Percentiles rank a stretch among this genome's conserved stretches.
Evolutionary conservation across 2,329 filamentous ascomycete species (phyloP).

Genomic region (Clonostachys solani): DNA sequence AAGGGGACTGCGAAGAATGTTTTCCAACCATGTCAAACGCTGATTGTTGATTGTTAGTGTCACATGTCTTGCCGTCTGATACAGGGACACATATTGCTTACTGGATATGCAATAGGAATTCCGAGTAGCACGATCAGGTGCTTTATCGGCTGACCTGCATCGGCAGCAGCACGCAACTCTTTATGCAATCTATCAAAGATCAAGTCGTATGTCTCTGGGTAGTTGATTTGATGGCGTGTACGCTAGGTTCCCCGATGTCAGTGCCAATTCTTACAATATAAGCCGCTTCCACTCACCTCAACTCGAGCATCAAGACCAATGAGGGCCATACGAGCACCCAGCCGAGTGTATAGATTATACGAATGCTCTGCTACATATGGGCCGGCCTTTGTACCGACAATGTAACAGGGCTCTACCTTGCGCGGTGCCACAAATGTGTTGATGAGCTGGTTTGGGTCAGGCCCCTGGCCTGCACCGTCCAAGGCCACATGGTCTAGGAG

Average conservation of each 20-base stretch:
- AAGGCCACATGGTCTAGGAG: no score
- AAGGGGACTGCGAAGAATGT: constrained; percentile 79
- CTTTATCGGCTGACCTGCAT: constrained; percentile 70
- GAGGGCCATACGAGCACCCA: constrained; percentile 81
- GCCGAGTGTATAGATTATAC: constrained; percentile 77
- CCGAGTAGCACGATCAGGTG: constrained; percentile 86
- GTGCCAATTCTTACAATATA: no score
- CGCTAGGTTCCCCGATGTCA: constrained; percentile 52
- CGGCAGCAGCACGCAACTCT: constrained; percentile 67
- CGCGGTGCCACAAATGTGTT: constrained; percentile 64
- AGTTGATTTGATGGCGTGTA: constrained; percentile 91
- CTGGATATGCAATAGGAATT: constrained; percentile 81
- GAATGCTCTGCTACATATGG: constrained; percentile 90
- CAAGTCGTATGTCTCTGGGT: constrained; percentile 81
- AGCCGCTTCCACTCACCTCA: constrained; percentile 47
- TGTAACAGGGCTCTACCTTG: constrained; percentile 66
- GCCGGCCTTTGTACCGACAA: constrained; percentile 70
- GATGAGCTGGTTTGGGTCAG: constrained; percentile 69
- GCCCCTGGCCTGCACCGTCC: constrained; percentile 28
- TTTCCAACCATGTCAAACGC: constrained; percentile 95
- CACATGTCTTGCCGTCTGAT: constrained; percentile 16
- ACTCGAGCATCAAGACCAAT: constrained; percentile 90
- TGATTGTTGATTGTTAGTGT: constrained; percentile 17
- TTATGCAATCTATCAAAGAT: constrained; percentile 73
- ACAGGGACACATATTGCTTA: constrained; percentile 26